Conservation (phyloP, 2,329 filamentous ascomycete species). For the Stemphylium beticola region DNA sequence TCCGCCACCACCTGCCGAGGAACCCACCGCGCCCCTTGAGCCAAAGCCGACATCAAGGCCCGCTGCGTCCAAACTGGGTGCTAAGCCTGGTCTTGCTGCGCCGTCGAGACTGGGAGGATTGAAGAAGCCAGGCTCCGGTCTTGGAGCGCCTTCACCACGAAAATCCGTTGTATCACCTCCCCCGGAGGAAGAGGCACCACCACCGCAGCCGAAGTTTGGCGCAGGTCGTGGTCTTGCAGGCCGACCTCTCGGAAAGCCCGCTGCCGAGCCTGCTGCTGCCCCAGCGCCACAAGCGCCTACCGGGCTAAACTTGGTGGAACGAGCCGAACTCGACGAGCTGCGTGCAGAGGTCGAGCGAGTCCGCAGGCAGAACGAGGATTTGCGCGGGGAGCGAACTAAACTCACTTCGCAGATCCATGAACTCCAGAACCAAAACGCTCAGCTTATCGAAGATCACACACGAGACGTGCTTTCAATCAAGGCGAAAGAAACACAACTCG, state of each 20-base stretch:
- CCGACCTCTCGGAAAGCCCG: slow-evolving; percentile 83
- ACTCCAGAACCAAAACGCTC: slow-evolving; percentile 94
- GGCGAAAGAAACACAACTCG: slow-evolving; percentile 96
- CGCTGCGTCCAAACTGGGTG: slow-evolving; percentile 48
- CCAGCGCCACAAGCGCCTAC: slow-evolving; percentile 58
- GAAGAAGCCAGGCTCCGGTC: slow-evolving; percentile 50
- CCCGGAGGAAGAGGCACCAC: slow-evolving; percentile 51
- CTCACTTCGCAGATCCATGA: slow-evolving; percentile 88
- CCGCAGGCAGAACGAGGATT: slow-evolving; percentile 75
- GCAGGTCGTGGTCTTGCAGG: slow-evolving; percentile 77
- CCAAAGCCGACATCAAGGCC: slow-evolving; percentile 65
- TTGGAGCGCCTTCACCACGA: slow-evolving; percentile 48
- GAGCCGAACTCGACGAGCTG: slow-evolving; percentile 90
- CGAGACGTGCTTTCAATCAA: slow-evolving; percentile 95
- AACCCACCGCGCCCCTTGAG: slow-evolving; percentile 61
- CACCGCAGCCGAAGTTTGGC: slow-evolving; percentile 66
- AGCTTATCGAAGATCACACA: slow-evolving; percentile 96
- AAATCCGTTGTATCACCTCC: slow-evolving; percentile 55
- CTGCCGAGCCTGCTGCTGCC: slow-evolving; percentile 67
- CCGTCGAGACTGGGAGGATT: slow-evolving; percentile 50
- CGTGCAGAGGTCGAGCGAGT: slow-evolving; percentile 82
- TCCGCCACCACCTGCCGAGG: slow-evolving; percentile 49
- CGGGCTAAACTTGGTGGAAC: slow-evolving; percentile 78
- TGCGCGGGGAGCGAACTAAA: slow-evolving; percentile 80
- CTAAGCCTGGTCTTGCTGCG: slow-evolving; percentile 48